Conservation (phyloP, 75 land plant genomes). For the Isoetes taiwanensis region DNA sequence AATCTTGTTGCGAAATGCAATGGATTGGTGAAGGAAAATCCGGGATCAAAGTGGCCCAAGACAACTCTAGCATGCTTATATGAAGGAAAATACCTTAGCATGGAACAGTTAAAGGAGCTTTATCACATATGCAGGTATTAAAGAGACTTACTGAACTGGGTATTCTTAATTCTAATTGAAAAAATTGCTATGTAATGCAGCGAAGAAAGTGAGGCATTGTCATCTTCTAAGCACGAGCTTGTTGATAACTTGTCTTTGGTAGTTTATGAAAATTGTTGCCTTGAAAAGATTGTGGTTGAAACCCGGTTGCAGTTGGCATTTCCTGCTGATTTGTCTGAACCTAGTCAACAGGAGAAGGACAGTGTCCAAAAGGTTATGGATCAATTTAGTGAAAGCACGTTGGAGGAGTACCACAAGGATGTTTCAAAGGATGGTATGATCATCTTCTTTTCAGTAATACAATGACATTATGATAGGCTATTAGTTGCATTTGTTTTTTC, state of each 20-base stretch:
- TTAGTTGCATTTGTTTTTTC: not conserved
- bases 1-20: not conserved
- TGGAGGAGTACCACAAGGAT: conserved; percentile 12
- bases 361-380: conserved; percentile 14
- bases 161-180: not conserved
- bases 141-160: not conserved
- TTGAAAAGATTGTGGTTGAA: conserved; percentile 12
- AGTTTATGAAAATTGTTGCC: conserved; percentile 20
- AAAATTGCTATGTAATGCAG: conserved; percentile 4
- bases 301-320: conserved; percentile 9
- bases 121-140: conserved; percentile 20
- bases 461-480: not conserved
- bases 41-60: conserved; percentile 29
- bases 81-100: conserved; percentile 9
- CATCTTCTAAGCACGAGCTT: conserved; percentile 7
- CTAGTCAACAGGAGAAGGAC: conserved; percentile 1
- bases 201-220: conserved; percentile 12
- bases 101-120: conserved; percentile 12
- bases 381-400: conserved; percentile 13
- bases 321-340: conserved; percentile 11
- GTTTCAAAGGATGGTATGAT: conserved; percentile 16
- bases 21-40: conserved; percentile 19
- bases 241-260: conserved; percentile 20
- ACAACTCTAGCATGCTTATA: conserved; percentile 18
- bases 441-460: not conserved